Percentiles rank a stretch among this genome's conserved stretches.
Conservation (phyloP, 1,284 basidiomycete genomes). For the Porogramme epimiltina region DNA sequence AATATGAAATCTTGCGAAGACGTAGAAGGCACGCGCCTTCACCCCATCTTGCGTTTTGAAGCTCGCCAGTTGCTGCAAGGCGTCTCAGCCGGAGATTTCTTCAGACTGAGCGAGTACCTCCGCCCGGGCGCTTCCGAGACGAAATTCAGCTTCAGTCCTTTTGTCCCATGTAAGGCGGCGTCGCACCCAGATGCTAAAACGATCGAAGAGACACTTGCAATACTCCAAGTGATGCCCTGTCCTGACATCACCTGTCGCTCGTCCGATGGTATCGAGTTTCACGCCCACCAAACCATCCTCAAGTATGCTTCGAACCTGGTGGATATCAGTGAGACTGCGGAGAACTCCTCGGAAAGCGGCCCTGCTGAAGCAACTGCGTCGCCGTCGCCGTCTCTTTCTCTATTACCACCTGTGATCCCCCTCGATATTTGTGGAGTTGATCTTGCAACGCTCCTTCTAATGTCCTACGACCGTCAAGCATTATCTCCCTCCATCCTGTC, state of each 20-base stretch:
- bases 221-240: background rate
- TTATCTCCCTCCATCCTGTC: background rate
- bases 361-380: background rate
- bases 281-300: slow-evolving; percentile 9
- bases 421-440: background rate
- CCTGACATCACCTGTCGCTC: slow-evolving; percentile 22
- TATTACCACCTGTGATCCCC: too few relatives aligned
- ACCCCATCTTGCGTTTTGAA: background rate
- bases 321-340: too few relatives aligned
- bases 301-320: slow-evolving; percentile 26
- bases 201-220: background rate
- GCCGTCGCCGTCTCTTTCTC: background rate
- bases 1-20: background rate
- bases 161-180: background rate
- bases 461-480: background rate
- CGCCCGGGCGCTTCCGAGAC: background rate
- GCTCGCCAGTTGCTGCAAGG: background rate
- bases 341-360: background rate
- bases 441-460: background rate
- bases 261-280: slow-evolving; percentile 19
- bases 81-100: slow-evolving; percentile 19
- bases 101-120: slow-evolving; percentile 1
- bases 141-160: background rate
- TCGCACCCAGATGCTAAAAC: background rate
- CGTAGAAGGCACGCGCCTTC: too few relatives aligned